A percentile compares a stretch with the other conserved stretches of the same genome.
Conservation (phyloP, 306 rosid species). For the Gillenia trifoliata region DNA sequence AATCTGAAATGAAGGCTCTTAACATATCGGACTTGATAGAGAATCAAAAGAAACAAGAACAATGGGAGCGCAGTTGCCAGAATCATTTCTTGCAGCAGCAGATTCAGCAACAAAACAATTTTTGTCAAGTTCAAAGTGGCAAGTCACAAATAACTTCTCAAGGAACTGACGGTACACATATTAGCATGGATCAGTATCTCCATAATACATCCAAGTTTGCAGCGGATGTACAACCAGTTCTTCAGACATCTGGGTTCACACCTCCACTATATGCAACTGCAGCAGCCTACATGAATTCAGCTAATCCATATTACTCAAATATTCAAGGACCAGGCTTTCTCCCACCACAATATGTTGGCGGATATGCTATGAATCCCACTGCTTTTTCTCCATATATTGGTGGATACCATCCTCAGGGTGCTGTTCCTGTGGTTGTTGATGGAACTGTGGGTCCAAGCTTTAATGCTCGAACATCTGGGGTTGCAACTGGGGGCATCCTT, state of each 20-base stretch:
- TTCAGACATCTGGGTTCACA: conserved; percentile 57
- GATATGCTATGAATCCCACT: conserved; percentile 38
- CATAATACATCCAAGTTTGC: conserved; percentile 36
- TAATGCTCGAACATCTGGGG: conserved; percentile 38
- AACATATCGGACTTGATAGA: conserved; percentile 35
- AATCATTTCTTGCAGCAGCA: conserved; percentile 35
- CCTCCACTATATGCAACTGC: conserved; percentile 54
- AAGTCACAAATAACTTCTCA: conserved; percentile 34
- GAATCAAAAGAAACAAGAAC: conserved; percentile 38
- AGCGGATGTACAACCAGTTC: conserved; percentile 44
- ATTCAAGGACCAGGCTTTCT: conserved; percentile 31
- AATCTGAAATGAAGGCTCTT: conserved; percentile 47
- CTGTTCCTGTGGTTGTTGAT: conserved; percentile 41
- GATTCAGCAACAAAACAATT: conserved; percentile 38
- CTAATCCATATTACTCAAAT: conserved; percentile 44
- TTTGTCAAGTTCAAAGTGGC: conserved; percentile 31
- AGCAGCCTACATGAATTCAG: conserved; percentile 48
- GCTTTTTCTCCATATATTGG: conserved; percentile 33
- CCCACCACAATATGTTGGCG: conserved; percentile 43
- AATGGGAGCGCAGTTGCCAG: conserved; percentile 36
- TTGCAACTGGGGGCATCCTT: conserved; percentile 30
- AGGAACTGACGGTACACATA: conserved; percentile 24
- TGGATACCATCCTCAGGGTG: conserved; percentile 47
- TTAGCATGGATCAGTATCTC: conserved; percentile 40
- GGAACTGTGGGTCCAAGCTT: conserved; percentile 34